Evolutionary conservation across 495 filamentous ascomycete species (phyloP).

Genomic region (Usnea hakonensis): DNA sequence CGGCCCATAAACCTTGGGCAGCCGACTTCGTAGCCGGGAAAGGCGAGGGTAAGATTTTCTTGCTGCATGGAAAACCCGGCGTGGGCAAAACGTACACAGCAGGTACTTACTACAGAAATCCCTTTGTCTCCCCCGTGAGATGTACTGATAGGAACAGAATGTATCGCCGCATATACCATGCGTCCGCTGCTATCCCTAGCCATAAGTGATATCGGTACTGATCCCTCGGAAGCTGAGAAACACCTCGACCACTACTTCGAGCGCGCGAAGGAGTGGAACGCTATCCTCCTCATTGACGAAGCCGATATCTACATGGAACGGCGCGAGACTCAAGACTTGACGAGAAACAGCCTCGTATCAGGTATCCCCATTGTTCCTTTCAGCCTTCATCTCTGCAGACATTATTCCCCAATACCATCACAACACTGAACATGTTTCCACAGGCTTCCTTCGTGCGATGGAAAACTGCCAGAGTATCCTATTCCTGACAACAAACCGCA

Average conservation of each 20-base stretch:
- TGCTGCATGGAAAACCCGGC: conserved; percentile 28
- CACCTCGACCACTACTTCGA: conserved; percentile 10
- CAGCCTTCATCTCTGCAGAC: not conserved
- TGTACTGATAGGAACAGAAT: conserved; percentile 16
- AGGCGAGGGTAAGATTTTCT: conserved; percentile 26
- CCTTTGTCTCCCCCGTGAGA: not conserved
- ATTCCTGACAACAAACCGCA: conserved; percentile 37
- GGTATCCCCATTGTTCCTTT: conserved; percentile 7
- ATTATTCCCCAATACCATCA: not conserved
- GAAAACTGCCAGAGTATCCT: conserved; percentile 28
- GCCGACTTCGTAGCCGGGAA: conserved; percentile 26
- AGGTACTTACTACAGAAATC: not conserved
- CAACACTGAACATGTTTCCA: not conserved
- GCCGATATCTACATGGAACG: conserved; percentile 34
- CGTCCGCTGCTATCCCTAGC: conserved; percentile 23
- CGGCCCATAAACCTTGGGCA: conserved; percentile 9
- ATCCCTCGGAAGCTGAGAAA: not conserved
- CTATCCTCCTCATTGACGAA: conserved; percentile 33
- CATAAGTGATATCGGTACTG: conserved; percentile 21
- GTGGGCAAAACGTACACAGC: conserved; percentile 28
- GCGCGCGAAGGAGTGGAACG: conserved; percentile 18
- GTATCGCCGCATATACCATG: conserved; percentile 20
- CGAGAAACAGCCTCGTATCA: conserved; percentile 41
- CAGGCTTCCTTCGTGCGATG: conserved; percentile 51
- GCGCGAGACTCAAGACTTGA: conserved; percentile 26